Evolutionary conservation across 2,329 filamentous ascomycete species (phyloP).

Genomic region (Fusarium sp.): DNA sequence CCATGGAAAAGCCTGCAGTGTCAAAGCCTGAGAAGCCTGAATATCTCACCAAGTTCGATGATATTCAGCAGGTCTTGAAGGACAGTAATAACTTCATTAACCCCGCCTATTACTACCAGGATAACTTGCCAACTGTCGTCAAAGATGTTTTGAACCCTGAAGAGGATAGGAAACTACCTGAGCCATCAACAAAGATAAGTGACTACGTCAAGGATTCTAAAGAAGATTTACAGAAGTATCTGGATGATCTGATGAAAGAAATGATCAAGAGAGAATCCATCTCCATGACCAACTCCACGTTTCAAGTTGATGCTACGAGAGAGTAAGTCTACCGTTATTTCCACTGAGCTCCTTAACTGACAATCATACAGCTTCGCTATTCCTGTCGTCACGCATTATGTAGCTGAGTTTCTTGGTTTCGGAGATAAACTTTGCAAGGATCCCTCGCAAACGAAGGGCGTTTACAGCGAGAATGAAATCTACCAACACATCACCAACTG

Average conservation of each 20-base stretch:
- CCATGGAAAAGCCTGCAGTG: neutral
- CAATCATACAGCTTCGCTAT: slow-evolving; percentile 31
- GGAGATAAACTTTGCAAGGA: slow-evolving; percentile 17
- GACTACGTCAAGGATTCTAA: neutral
- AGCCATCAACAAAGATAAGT: no score
- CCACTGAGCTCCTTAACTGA: neutral
- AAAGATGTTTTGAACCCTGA: neutral
- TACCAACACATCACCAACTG: slow-evolving; percentile 48
- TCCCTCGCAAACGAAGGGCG: neutral
- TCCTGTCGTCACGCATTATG: slow-evolving; percentile 40
- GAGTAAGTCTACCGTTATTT: slow-evolving; percentile 3
- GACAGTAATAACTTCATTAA: neutral
- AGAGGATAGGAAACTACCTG: no score
- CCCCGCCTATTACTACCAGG: slow-evolving; percentile 6
- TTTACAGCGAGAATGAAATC: slow-evolving; percentile 41
- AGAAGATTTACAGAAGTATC: neutral
- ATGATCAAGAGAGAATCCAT: slow-evolving; percentile 11
- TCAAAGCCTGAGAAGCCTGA: slow-evolving; percentile 1
- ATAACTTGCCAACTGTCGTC: neutral
- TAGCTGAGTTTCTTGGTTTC: slow-evolving; percentile 45
- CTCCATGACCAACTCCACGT: slow-evolving; percentile 1
- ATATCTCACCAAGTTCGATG: neutral
- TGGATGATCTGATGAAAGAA: neutral
- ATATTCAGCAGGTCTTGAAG: neutral
- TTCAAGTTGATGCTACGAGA: slow-evolving; percentile 39